Conservation (phyloP, 345 rosid genomes). For the Arabidopsis arenosa region DNA sequence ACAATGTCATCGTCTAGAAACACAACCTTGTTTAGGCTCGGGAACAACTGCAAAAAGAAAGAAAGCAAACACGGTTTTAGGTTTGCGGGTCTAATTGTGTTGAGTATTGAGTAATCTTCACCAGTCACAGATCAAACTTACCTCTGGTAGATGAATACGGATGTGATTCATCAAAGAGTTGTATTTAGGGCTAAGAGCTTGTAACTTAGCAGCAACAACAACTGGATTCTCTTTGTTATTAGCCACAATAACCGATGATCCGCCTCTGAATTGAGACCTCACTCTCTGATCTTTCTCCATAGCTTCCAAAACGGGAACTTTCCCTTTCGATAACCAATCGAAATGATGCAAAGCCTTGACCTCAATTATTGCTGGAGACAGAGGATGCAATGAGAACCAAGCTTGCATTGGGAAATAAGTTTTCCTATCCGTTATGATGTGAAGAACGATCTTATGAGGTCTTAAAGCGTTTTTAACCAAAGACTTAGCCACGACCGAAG, state of each 20-base stretch:
- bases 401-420: conserved; percentile 98
- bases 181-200: conserved; percentile 94
- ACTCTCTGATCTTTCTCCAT: conserved; percentile 93
- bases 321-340: conserved; percentile 95
- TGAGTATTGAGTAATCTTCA: not conserved
- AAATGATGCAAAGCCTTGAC: conserved; percentile 97
- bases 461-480: conserved; percentile 67
- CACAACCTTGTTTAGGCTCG: conserved; percentile 84
- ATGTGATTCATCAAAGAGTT: conserved; percentile 95
- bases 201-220: conserved; percentile 86
- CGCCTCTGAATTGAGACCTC: conserved; percentile 92
- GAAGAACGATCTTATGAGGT: conserved; percentile 75
- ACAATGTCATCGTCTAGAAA: conserved; percentile 95
- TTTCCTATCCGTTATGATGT: conserved; percentile 89
- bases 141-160: conserved; percentile 94
- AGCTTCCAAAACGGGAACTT: conserved; percentile 93
- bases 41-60: conserved; percentile 69
- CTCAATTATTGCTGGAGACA: conserved; percentile 83
- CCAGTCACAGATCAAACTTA: conserved; percentile 37
- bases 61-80: conserved; percentile 6
- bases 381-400: conserved; percentile 92
- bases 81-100: not conserved
- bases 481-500: conserved; percentile 84
- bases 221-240: conserved; percentile 72
- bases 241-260: conserved; percentile 83